Percentiles rank a stretch among this genome's conserved stretches.
phyloP scores from a whole-genome alignment of 495 filamentous ascomycete genomes.

The Podospora comata region DNA sequence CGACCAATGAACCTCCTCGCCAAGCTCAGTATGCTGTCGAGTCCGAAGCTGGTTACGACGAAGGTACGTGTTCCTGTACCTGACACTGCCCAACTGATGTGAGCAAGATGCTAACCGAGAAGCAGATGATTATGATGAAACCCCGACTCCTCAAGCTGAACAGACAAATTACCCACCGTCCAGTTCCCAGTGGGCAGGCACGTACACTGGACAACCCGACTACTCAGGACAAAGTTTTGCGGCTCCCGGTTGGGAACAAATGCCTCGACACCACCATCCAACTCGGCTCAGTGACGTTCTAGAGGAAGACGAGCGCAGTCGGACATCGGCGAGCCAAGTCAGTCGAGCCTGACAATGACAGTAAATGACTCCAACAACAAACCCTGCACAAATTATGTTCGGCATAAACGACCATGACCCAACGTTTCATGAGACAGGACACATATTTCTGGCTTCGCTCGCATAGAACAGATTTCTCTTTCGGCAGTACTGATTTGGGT shows the following conservation, averaged over 20 bases:
- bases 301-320: slow-evolving; percentile 74
- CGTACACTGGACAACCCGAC: slow-evolving; percentile 37
- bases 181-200: slow-evolving; percentile 33
- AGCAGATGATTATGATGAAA: slow-evolving; percentile 48
- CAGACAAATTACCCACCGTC: slow-evolving; percentile 38
- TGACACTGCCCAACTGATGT: neutral
- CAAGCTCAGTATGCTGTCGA: slow-evolving; percentile 35
- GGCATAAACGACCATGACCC: neutral
- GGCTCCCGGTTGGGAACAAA: slow-evolving; percentile 68
- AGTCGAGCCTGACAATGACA: slow-evolving; percentile 38
- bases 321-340: slow-evolving; percentile 51
- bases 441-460: neutral
- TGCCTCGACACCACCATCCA: slow-evolving; percentile 90
- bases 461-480: neutral
- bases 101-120: neutral
- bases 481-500: neutral
- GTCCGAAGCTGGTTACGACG: slow-evolving; percentile 55
- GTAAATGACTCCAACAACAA: neutral
- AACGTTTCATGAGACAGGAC: neutral
- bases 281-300: slow-evolving; percentile 92
- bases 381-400: neutral
- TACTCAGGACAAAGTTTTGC: slow-evolving; percentile 63
- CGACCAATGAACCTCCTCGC: slow-evolving; percentile 22
- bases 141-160: slow-evolving; percentile 31
- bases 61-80: slow-evolving; percentile 38